Base-by-base conservation (phyloP, 495 filamentous ascomycete genomes). In the Aspergillus homomorphus region DNA sequence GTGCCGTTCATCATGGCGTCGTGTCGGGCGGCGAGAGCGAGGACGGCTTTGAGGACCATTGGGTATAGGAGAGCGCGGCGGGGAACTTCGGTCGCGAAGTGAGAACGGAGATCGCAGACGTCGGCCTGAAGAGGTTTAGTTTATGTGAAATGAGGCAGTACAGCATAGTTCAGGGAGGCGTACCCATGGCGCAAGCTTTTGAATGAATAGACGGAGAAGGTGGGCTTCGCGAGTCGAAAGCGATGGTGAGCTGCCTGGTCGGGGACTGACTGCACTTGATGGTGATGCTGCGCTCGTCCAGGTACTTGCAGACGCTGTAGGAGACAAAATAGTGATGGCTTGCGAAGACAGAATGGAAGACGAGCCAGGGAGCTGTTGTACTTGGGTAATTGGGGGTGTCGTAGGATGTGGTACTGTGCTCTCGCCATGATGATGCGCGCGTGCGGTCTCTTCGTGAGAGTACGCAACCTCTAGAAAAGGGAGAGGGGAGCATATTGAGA, bases 51-150 rank as follows among this genome's bases (percentile, higher is more conserved):
- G 12, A 76, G 38, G 0, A 76, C 62, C 67, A 76, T 73, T 3
- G 70, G 66, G 4, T 66, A 62, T 42, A 70, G 64, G 12, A 76
- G 56, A 9, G 73, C 68, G 26, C 71, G 58, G 6, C 66, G 62
- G 19, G 73, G 71, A 8, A 76, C 66, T 41, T 70, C 67, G 6
- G 66, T 73, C n/a, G 61, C 64, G 57, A 76, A 76, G 41, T 74
- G 66, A 4, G 68, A 73, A 16, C 69, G 59, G 12, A 62, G 48
- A 46, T 76, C 73, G 57, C 73, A 76, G 15, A 76, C 65, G 60
- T 76, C 73, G 24, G 64, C 62, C 73, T 76, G 22, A 14, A 7
- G 2, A 38, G 2, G 12, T 38, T 30, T 6, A 38, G 33, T 12
- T 38, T 38, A 5, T 9, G 15, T 38, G 12, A 38, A 38, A 14